Evolutionary conservation across 257 asterid species (phyloP).

Genomic region (Nicotiana obtusifolia): DNA sequence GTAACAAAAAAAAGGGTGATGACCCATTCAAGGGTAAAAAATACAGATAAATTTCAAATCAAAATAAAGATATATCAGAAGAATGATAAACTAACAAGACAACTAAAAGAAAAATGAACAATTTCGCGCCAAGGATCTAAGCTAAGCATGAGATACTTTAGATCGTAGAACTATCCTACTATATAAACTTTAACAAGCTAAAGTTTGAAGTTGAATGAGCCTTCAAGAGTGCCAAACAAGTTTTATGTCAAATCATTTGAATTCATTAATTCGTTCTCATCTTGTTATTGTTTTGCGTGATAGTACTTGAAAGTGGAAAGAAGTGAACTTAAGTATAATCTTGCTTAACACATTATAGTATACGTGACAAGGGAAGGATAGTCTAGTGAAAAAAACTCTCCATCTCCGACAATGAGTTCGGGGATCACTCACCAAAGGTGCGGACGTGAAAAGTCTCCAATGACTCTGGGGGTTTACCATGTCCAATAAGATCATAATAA

Average conservation of each 20-base stretch:
- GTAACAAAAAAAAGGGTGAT: conserved; percentile 13
- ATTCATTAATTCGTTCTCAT: neutral
- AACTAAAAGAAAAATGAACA: neutral
- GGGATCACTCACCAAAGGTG: neutral
- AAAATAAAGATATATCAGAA: neutral
- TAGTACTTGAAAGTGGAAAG: neutral
- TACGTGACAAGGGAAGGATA: neutral
- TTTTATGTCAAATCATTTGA: neutral
- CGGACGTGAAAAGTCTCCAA: neutral
- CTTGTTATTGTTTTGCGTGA: neutral
- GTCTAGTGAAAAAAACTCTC: neutral
- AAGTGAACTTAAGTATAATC: neutral
- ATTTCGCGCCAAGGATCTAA: neutral
- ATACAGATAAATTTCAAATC: neutral
- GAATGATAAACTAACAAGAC: neutral
- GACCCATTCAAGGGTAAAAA: neutral
- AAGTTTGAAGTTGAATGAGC: neutral
- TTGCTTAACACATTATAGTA: neutral
- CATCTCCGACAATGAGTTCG: neutral
- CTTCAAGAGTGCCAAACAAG: neutral
- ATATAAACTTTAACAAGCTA: neutral
- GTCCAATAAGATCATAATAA: neutral
- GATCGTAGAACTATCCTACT: neutral
- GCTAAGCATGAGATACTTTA: neutral
- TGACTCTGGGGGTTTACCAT: neutral